Base-by-base conservation (phyloP, 2,329 filamentous ascomycete species). In the Diaporthe humulicola region DNA sequence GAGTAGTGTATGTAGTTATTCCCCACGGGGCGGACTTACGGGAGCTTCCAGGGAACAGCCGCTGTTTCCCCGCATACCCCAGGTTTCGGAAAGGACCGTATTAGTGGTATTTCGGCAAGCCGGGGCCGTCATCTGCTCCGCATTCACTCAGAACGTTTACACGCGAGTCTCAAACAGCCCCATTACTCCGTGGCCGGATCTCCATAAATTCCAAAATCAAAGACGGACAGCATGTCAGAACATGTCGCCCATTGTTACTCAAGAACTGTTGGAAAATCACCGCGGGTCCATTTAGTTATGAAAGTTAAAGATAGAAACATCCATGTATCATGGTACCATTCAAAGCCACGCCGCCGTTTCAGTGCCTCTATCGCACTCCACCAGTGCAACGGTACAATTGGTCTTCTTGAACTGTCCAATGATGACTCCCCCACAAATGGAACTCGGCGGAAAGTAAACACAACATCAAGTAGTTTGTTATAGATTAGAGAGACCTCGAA, bases 61-160 rank as follows among this genome's bases (percentile, higher is more conserved):
- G 30, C 19, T 22, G n/a, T 28, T 60, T 60, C 57, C 57, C 57
- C 57, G n/a, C 57, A 40, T 38, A 60, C 57, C 57, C 57, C 57
- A 42, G 57, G 36, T 60, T 60, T 60, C 36, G 36, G 57, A 60
- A 60, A 25, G 12, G 57, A 17, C 57, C 57, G 36, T 9, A n/a
- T 4, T 57, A 42, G 12, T 1, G 40, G 30, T n/a, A 33, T 22
- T 10, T 58, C 56, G 56, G 56, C 9, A 60, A 40, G n/a, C 6
- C 57, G 57, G 36, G 36, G 36, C 36, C 57, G 57, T 3, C 8
- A 40, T 42, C 9, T 60, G 57, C 33, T 60, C 57, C 57, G 36
- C 57, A 25, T 9, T 30, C 19, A 28, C 36, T 15, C 6, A 28
- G 40, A 40, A 36, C 57, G 33, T 5, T 19, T 14, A 10, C 56